Base-by-base conservation (phyloP, 2,329 filamentous ascomycete genomes). In the Epichloe coenophiala region DNA sequence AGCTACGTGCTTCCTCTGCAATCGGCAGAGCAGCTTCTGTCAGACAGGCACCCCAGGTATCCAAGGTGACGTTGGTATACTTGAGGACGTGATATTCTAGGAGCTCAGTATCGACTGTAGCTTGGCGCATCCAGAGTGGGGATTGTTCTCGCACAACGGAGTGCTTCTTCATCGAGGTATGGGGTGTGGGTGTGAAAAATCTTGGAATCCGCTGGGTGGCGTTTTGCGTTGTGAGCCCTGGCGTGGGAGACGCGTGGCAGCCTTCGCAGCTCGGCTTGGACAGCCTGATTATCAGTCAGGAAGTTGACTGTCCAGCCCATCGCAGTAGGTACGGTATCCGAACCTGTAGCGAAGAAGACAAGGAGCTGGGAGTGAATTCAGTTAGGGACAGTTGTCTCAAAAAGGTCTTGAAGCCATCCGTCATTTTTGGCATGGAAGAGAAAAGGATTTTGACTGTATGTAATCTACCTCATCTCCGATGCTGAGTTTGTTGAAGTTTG, bases 121-220 rank as follows among this genome's bases (percentile, higher is more conserved):
- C 61, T 46, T 61, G 54, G 1, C 66, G 60, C 1, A 60, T 45
- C 0, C 0, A 66, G 53, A 2, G 61, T 46, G 1, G 62, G 51
- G 1, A 61, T 60, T 7, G 59, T 56, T 3, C 59, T 56, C 1
- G 58, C 54, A 19, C 56, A 45, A 1, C 69, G 62, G 1, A 70
- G 55, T 0, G 61, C 57, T 51, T 72, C 67, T 48, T 69, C 67
- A 37, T 70, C 67, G 1, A 70, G 60, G 52, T 67, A 69, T 0
- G 63, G 53, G 3, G 57, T 47, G n/a, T 48, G 48, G 1, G 51
- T 51, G 1, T 52, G 33, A 7, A 45, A 11, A 8, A 69, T 59
- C 53, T 69, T 67, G 2, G 55, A 35, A 2, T 57, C 54, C 0
- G 57, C 59, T 1, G 63, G 65, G 6, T 38, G 36, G 36, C 65